Percentiles rank a stretch among this genome's conserved stretches.
These are phyloP conservation scores for Sextonia rubra DNA, from an alignment of 164 flowering plant species.

Conservation along the genomic window DNA sequence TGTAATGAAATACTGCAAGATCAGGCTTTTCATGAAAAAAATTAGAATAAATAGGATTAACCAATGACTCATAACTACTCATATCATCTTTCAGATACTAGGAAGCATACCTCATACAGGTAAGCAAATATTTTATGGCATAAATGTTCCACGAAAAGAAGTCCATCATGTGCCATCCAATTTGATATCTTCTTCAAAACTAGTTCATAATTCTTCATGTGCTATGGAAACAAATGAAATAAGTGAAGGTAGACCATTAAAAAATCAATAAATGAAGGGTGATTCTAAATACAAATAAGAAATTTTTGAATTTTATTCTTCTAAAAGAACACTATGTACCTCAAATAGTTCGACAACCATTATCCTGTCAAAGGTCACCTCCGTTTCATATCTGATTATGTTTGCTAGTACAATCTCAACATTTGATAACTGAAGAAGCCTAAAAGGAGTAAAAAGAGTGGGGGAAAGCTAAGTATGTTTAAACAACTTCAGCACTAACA, in stretches of 20 bases:
- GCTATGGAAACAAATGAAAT: conserved; percentile 5
- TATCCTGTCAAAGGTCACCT: conserved; percentile 12
- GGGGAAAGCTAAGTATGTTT: background rate
- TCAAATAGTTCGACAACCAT: conserved; percentile 13
- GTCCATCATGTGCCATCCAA: conserved; percentile 22
- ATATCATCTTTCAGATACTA: background rate
- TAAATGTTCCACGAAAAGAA: conserved; percentile 20
- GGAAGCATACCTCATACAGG: conserved; percentile 14
- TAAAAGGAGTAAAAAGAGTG: background rate
- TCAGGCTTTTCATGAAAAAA: background rate
- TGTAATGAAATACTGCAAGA: too few species aligned
- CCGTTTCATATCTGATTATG: conserved; percentile 10
- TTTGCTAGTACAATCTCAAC: conserved; percentile 15
- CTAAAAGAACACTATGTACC: background rate
- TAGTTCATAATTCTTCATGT: conserved; percentile 21
- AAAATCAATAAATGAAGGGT: background rate
- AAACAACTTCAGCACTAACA: background rate
- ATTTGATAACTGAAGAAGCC: conserved; percentile 10
- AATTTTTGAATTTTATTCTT: background rate
- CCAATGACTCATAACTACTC: background rate
- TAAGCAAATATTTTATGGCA: conserved; percentile 20
- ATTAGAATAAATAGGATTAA: conserved; percentile 2
- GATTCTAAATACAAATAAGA: background rate
- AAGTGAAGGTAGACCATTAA: background rate
- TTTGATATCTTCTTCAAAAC: conserved; percentile 17